Evolutionary conservation across 2,329 filamentous ascomycete genomes (phyloP), one percentile per base, ranked within the genome.

Genomic region (Cercospora sesami): DNA sequence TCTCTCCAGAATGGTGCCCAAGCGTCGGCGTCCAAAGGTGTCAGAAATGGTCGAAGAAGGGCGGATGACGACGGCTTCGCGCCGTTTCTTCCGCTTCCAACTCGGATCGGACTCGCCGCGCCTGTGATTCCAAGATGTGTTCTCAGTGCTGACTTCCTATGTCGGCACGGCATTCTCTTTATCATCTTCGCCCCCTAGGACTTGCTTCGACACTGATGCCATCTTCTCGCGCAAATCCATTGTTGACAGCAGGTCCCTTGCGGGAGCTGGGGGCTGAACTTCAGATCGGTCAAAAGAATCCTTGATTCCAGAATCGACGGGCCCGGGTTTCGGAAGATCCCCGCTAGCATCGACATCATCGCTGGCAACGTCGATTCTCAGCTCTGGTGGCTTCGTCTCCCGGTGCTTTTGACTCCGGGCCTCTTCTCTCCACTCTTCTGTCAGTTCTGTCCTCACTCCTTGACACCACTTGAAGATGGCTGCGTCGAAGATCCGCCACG

Each of bases 391-490:
- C 65, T 71, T 73, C 12, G 31, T 64, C 31, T 64, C 62, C 42
- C 64, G 73, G 30, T 67, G 67, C 28, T 70, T 73, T 45, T 66
- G 62, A 26, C 16, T 68, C 31, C 57, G 65, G n/a, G 71, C 73
- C 66, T 78, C 76, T 45, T 68, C 67, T 76, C 82, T 83, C 86
- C 87, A 90, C 75, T 97, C 94, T 58, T 86, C 85, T 48, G 90
- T 86, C 72, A 98, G 88, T 82, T 98, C 94, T 77, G 92, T 89
- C 36, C 95, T 86, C 7, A 97, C 93, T 66, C 87, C 89, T 72
- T 85, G 86, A 79, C 91, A 93, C 95, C 95, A 99, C 75, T 87
- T 84, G 77, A 93, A 85, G 60, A 99, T 84, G 30, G 93, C 93
- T 5, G 87, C 84, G 78, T 99, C 94, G 71, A 99, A 96, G 65